Evolutionary conservation across 2,329 filamentous ascomycete species (phyloP).

Genomic region (Ophiostoma quercus): DNA sequence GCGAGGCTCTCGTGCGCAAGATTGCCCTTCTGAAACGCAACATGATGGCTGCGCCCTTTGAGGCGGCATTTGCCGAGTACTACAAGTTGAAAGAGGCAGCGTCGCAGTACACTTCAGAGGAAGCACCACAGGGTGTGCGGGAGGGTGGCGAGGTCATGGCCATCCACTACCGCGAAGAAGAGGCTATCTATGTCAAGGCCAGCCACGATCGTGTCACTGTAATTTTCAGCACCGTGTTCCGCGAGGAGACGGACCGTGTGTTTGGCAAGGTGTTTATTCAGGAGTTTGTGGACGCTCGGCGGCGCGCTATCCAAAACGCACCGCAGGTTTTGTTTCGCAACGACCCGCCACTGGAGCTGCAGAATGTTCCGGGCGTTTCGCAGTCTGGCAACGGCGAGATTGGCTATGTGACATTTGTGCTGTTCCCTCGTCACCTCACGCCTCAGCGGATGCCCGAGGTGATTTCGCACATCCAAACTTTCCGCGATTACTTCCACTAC

Average conservation of each 20-base stretch:
- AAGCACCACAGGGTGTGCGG: slow-evolving; percentile 80
- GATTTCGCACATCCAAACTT: slow-evolving; percentile 98
- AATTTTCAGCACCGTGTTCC: slow-evolving; percentile 97
- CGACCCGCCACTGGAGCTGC: slow-evolving; percentile 86
- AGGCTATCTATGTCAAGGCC: slow-evolving; percentile 98
- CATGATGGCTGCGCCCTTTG: slow-evolving; percentile 97
- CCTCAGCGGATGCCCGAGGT: slow-evolving; percentile 86
- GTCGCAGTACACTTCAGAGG: slow-evolving; percentile 86
- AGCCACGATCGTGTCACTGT: slow-evolving; percentile 95
- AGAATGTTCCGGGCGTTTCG: slow-evolving; percentile 77
- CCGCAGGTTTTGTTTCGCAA: slow-evolving; percentile 95
- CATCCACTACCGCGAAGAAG: slow-evolving; percentile 97
- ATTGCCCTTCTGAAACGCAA: slow-evolving; percentile 94
- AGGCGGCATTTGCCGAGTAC: slow-evolving; percentile 93
- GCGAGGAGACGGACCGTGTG: slow-evolving; percentile 94
- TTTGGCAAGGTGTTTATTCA: slow-evolving; percentile 98
- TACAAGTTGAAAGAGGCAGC: slow-evolving; percentile 81
- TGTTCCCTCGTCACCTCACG: slow-evolving; percentile 92
- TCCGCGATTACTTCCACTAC: slow-evolving; percentile 99
- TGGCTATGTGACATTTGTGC: slow-evolving; percentile 96
- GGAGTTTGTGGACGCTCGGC: slow-evolving; percentile 94
- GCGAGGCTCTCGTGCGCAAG: slow-evolving; percentile 78
- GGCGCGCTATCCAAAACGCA: slow-evolving; percentile 94
- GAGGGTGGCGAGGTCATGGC: slow-evolving; percentile 92
- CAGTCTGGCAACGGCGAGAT: slow-evolving; percentile 75